These are phyloP conservation scores for Alternaria ethzedia DNA, from an alignment of 2,329 filamentous ascomycete genomes.

Conservation along the genomic window DNA sequence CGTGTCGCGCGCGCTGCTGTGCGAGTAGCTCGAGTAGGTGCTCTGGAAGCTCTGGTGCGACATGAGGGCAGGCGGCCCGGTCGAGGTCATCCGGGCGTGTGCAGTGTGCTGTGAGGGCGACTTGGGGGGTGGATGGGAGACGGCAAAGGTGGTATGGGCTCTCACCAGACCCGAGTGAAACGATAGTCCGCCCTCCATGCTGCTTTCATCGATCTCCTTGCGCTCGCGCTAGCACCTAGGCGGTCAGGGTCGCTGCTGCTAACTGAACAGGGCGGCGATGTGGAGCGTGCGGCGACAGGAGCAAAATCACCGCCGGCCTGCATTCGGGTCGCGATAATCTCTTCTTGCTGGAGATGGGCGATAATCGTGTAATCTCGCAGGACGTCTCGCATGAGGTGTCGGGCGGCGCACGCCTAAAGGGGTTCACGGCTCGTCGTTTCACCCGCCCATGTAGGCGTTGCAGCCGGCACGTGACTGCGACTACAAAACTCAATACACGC, in stretches of 20 bases:
- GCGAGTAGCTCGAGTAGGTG: slow-evolving; percentile 56
- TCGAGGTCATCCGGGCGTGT: slow-evolving; percentile 45
- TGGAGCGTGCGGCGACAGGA: slow-evolving; percentile 1
- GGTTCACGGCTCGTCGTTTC: slow-evolving; percentile 15
- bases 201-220: slow-evolving; percentile 39
- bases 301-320: slow-evolving; percentile 8
- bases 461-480: slow-evolving; percentile 7
- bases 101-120: slow-evolving; percentile 28
- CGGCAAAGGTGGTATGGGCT: slow-evolving; percentile 25
- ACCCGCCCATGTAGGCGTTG: slow-evolving; percentile 8
- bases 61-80: slow-evolving; percentile 49
- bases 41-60: slow-evolving; percentile 55
- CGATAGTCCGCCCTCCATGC: slow-evolving; percentile 41
- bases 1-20: slow-evolving; percentile 54
- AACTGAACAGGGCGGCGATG: slow-evolving; percentile 8
- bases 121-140: slow-evolving; percentile 25
- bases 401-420: slow-evolving; percentile 23
- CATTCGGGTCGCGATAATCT: neutral
- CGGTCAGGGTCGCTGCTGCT: slow-evolving; percentile 16
- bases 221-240: slow-evolving; percentile 14
- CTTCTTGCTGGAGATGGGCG: neutral
- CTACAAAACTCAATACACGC: neutral
- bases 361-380: slow-evolving; percentile 3
- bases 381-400: neutral
- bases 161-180: slow-evolving; percentile 27